Percentiles rank a stretch among this genome's conserved stretches.
Conservation (phyloP, 1,284 basidiomycete genomes). For the Athelia psychrophila region DNA sequence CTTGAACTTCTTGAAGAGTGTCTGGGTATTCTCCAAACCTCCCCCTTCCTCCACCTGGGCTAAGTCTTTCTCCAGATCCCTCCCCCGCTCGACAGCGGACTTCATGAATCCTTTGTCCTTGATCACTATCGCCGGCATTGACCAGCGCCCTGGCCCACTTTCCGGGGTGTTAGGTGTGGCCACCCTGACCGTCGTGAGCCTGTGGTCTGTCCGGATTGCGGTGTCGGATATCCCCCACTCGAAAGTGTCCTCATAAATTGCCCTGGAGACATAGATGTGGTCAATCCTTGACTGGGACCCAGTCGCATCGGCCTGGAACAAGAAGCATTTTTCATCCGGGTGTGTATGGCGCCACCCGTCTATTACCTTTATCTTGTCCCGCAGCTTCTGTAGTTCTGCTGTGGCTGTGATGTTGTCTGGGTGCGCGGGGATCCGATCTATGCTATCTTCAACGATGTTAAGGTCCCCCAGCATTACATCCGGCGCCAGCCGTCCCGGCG, state of each 20-base stretch:
- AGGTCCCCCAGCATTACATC: slow-evolving; percentile 13
- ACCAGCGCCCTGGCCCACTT: slow-evolving; percentile 17
- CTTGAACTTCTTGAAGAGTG: neutral
- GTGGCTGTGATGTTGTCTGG: neutral
- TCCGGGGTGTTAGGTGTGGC: slow-evolving; percentile 21
- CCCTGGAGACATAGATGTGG: slow-evolving; percentile 3
- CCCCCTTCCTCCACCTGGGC: neutral
- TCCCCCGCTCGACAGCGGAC: slow-evolving; percentile 1
- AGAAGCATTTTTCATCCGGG: slow-evolving; percentile 1
- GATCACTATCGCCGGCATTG: slow-evolving; percentile 17
- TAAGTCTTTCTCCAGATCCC: slow-evolving; percentile 13
- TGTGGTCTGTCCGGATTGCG: slow-evolving; percentile 22
- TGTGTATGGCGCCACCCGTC: slow-evolving; percentile 8
- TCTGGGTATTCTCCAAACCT: neutral
- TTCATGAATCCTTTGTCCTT: slow-evolving; percentile 16
- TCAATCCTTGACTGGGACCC: slow-evolving; percentile 9
- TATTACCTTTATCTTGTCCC: neutral
- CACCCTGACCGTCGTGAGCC: slow-evolving; percentile 18
- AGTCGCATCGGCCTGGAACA: slow-evolving; percentile 1
- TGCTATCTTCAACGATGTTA: slow-evolving; percentile 14
- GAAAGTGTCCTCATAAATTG: neutral
- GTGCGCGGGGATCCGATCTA: slow-evolving; percentile 12
- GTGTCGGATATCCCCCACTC: slow-evolving; percentile 6
- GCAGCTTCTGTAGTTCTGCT: slow-evolving; percentile 2
- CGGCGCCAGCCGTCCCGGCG: slow-evolving; percentile 9